Evolutionary conservation across 257 asterid species (phyloP), one percentile per base, ranked within the genome.

Genomic region (Cinchona pubescens): DNA sequence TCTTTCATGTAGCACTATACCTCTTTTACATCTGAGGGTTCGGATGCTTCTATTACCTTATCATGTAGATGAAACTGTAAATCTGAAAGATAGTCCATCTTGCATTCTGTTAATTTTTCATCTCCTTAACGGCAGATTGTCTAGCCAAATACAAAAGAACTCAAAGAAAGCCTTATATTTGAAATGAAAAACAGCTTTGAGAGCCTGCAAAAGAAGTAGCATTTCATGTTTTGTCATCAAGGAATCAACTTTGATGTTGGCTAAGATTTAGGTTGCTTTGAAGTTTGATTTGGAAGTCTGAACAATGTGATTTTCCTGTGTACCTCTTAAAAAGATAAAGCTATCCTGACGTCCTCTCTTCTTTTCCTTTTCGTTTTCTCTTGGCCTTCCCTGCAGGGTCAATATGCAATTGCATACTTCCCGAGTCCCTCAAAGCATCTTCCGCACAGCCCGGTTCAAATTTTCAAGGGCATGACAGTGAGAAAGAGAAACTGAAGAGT

Each of bases 361-460:
- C 43, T 37, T 32, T 45, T n/a, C 13, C 46, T 32, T 11, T 9
- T 48, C n/a, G n/a, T 51, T 56, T 40, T 8, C 12, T 49, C 63
- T 46, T 55, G 18, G 13, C 38, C 49, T 58, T 35, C 13, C 43
- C 68, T 75, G 37, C 8, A 93, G 98, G 97, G 55, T 91, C 96
- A 8, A 72, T 81, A 74, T 91, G 98, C 90, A 88, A 85, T 53
- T 90, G 94, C 79, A 78, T 93, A 67, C 88, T 90, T 40, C 98
- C 96, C 9, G 90, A 86, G 58, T 75, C 87, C 48, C 84, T 87
- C 62, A 90, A 86, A 84, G 78, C 85, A 32, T 83, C 82, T 27
- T 64, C 79, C 0, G 73, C 79, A 21, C 75, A 6, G 56, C 83
- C 71, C 16, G 78, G 82, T 21, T 76, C 78, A n/a, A 80, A 75